Conservation (phyloP, 2,329 filamentous ascomycete genomes). For the Pyrenophora seminiperda region DNA sequence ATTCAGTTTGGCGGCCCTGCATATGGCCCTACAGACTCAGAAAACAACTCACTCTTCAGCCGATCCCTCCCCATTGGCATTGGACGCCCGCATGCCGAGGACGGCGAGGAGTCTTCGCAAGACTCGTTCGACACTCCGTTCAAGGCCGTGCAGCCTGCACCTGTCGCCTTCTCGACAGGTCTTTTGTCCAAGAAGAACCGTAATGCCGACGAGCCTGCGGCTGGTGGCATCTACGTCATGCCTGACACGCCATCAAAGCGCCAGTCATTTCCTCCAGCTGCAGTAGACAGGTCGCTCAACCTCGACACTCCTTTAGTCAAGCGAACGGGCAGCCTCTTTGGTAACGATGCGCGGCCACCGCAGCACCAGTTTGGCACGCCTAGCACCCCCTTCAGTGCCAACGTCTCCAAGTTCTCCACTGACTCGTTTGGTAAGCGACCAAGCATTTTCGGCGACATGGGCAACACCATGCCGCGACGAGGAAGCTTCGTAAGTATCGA, state of each 20-base stretch:
- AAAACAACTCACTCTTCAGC: constrained; percentile 59
- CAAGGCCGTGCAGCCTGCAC: constrained; percentile 72
- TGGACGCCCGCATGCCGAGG: constrained; percentile 55
- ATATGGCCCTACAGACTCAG: constrained; percentile 25
- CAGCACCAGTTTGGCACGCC: constrained; percentile 77
- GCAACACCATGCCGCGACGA: constrained; percentile 58
- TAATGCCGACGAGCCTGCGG: constrained; percentile 66
- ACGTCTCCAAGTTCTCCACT: constrained; percentile 65
- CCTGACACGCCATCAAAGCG: constrained; percentile 98
- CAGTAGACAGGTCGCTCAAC: constrained; percentile 35
- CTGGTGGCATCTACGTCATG: constrained; percentile 67
- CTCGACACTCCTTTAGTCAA: constrained; percentile 52
- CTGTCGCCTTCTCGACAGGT: constrained; percentile 81
- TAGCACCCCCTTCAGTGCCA: constrained; percentile 78
- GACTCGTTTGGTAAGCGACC: constrained; percentile 70
- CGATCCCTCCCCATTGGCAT: constrained; percentile 75
- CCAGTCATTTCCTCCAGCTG: constrained; percentile 71
- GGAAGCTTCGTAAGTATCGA: constrained; percentile 82
- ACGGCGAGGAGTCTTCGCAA: constrained; percentile 54
- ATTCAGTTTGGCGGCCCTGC: constrained; percentile 14
- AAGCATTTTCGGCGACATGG: constrained; percentile 65
- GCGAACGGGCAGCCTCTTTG: constrained; percentile 59
- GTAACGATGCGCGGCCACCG: constrained; percentile 66
- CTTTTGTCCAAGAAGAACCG: constrained; percentile 94
- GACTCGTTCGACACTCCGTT: constrained; percentile 76